Evolutionary conservation across 1,139 yeast genomes (phyloP), one percentile per base, ranked within the genome.

Genomic region (Pichia norvegensis): DNA sequence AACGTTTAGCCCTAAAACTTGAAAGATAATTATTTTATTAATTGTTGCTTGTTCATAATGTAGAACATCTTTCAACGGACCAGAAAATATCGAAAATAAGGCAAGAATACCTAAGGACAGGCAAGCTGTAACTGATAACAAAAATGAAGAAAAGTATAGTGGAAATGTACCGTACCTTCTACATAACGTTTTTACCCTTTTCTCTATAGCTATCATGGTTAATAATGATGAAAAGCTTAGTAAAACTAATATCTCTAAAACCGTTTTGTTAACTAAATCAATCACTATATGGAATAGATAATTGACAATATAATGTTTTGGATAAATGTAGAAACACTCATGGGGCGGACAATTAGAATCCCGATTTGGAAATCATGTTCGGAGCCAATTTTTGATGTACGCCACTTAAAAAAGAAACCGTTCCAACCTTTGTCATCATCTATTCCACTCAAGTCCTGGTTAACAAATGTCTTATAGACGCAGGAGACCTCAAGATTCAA

Each of bases 21-120:
- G 65, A n/a, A 50, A 55, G 7, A 61, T 60, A 42, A 62, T 61
- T 38, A 60, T 57, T 5, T 48, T 59, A 43, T 62, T 62, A 38
- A 62, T 59, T 25, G 52, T 51, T 2, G 57, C 36, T 47, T 59
- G 65, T 11, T 58, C 39, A 41, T 59, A 61, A 9, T 51, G 51
- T 9, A 61, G 45, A 16, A 55, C 49, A 5, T 46, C 39, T 27
- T 56, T 55, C 21, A 62, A 48, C 1, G 65, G 63, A n/a, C 51
- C 57, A 2, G 63, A 55, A 50, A 62, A 61, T 19, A 62, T 51
- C 1, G 66, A 60, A 40, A 62, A 61, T 29, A 62, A 44, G 2
- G 63, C 52, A 38, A 62, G 45, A 4, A 62, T 53, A 10, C 66
- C 66, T 29, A 61, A 42, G 7, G 65, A 57, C 4, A 58, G 36